Conservation (phyloP, 129 eudicot species). For the Helichrysum umbraculigerum region DNA sequence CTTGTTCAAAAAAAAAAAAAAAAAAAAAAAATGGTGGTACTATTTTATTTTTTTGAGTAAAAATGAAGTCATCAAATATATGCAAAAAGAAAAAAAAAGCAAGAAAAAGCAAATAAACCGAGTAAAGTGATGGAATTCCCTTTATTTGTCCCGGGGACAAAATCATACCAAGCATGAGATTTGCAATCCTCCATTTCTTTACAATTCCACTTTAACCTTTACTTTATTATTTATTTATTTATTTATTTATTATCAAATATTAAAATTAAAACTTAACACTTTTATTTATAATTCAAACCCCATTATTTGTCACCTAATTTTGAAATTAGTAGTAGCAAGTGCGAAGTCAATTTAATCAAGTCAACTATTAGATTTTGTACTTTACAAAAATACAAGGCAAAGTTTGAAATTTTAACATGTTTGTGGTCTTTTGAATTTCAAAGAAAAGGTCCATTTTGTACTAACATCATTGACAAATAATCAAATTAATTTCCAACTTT, state of each 20-base stretch:
- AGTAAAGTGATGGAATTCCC: constrained; percentile 19
- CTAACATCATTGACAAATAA: not conserved
- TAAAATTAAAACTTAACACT: not conserved
- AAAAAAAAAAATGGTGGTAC: not conserved
- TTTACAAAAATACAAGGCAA: constrained; percentile 1
- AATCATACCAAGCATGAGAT: constrained; percentile 40
- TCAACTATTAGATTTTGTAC: not conserved
- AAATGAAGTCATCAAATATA: constrained; percentile 27
- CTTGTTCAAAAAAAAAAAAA: not conserved
- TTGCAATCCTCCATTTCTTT: constrained; percentile 17
- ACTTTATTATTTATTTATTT: not conserved
- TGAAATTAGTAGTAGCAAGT: not conserved
- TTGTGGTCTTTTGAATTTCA: not conserved
- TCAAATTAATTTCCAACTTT: constrained; percentile 19
- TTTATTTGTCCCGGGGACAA: constrained; percentile 34
- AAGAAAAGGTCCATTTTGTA: not conserved
- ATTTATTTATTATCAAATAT: too few species aligned
- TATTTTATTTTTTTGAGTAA: constrained; percentile 27
- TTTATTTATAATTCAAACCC: not conserved
- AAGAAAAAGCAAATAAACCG: constrained; percentile 29
- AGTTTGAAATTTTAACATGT: not conserved
- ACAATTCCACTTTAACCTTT: constrained; percentile 9
- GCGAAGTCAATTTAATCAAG: too few species aligned
- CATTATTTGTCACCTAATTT: not conserved
- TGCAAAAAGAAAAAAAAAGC: constrained; percentile 31